Evolutionary conservation across 306 rosid genomes (phyloP), one percentile per base, ranked within the genome.

Genomic region (Cucumis hystrix): DNA sequence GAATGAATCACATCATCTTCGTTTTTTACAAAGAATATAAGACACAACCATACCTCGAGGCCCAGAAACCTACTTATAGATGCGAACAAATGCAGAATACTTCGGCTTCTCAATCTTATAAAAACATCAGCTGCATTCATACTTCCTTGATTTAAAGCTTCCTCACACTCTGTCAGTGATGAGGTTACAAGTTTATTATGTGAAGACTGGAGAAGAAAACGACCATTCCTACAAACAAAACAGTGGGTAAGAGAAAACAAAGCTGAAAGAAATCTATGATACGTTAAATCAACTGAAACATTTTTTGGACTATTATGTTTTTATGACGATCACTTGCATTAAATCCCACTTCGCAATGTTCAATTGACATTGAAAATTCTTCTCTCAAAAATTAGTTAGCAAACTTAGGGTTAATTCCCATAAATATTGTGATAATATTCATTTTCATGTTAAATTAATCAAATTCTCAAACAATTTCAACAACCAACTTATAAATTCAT

Each of bases 91-190:
- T 96, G 98, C 91, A 96, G 83, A 81, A 92, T 76, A 78, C 98
- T 92, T 85, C 86, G 93, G 89, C 87, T 89, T 89, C 98, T 96
- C 93, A 96, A 82, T 85, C 85, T 96, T 72, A 85, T 78, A 84
- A 96, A 96, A 83, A 87, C 92, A 62, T 92, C 99, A 33, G 91
- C 93, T 12, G 98, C 98, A 81, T 83, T 83, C 88, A 87, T 86
- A 30, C 87, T 91, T 86, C 98, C 98, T 81, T 91, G 99, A 84
- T 96, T 96, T 78, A 96, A 83, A 76, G 97, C 97, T 62, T 96
- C 98, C 87, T 96, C 99, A 84, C 87, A 92, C 87, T 96, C 98
- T 77, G 75, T 78, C 87, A 92, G 61, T 51, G 88, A 88, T 0
- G 84, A 81, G 74, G 91, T 77, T 62, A 80, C 88, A 82, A 91